Evolutionary conservation across 345 rosid species (phyloP), one percentile per base, ranked within the genome.

Genomic region (Gossypium sturtianum): DNA sequence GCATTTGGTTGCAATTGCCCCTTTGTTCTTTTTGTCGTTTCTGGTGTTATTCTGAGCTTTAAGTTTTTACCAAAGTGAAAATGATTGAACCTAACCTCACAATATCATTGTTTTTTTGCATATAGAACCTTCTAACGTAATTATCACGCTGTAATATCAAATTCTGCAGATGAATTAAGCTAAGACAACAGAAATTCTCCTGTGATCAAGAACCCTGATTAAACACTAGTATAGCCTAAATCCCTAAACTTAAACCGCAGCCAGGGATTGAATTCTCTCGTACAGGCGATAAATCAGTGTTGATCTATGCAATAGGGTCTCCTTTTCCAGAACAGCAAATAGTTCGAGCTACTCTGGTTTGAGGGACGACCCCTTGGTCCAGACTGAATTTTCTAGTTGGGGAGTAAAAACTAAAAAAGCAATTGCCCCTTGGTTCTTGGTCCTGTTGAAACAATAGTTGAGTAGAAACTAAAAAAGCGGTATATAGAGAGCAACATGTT

Each of bases 251-350:
- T 34, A 34, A 34, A 34, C 41, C 1, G 78, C 49, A 57, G 80
- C 25, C 64, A 84, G 81, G 16, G 87, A 77, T 22, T 69, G 45
- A 19, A 78, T 70, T 81, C 82, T 88, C 76, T 85, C 88, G 54
- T 86, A 88, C 66, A 94, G 71, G 68, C 84, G 89, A 76, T 89
- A 91, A 45, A 91, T 72, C 74, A 93, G 76, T 56, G 84, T 84
- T 11, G 99, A 93, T 77, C 86, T 90, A 2, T 86, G 83, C 98
- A 91, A 89, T 79, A 92, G 97, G 22, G 97, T 93, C 75, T 92
- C 98, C 78, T 91, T 91, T 82, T 91, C 98, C 73, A 94, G 78
- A 43, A 86, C 98, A 8, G 93, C 84, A 64, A 72, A 93, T 86
- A 41, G 83, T 75, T 48, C 89, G 90, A 59, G 82, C 87, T 72